A percentile compares a stretch with the other conserved stretches of the same genome.
These are phyloP conservation scores for Geotrichum cucujoidarum DNA, from an alignment of 1,139 yeast genomes.

Conservation along the genomic window DNA sequence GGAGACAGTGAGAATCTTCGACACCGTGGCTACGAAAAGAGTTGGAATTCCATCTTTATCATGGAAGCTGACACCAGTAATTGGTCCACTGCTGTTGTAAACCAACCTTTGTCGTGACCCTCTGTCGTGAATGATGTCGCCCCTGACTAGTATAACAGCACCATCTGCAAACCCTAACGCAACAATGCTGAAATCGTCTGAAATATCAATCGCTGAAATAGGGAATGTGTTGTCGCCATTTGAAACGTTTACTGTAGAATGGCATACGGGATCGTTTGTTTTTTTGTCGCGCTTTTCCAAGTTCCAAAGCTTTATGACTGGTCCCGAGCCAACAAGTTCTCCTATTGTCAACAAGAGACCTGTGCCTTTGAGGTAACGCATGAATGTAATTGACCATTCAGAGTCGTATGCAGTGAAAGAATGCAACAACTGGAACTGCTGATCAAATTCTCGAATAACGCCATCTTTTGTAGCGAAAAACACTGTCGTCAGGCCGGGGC, in stretches of 20 bases:
- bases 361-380: conserved; percentile 46
- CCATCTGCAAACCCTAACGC: conserved; percentile 91
- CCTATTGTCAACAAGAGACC: conserved; percentile 64
- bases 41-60: conserved; percentile 37
- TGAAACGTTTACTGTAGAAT: conserved; percentile 41
- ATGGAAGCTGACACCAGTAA: conserved; percentile 66
- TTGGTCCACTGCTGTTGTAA: conserved; percentile 60
- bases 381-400: conserved; percentile 57
- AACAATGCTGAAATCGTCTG: conserved; percentile 55
- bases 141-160: conserved; percentile 71
- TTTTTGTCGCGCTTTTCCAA: conserved; percentile 42
- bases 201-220: conserved; percentile 57
- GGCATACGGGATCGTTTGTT: conserved; percentile 38
- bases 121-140: conserved; percentile 81
- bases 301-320: conserved; percentile 69
- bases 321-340: conserved; percentile 62
- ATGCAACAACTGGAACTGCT: conserved; percentile 43
- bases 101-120: conserved; percentile 84
- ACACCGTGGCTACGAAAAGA: conserved; percentile 63
- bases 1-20: conserved; percentile 63
- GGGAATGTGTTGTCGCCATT: conserved; percentile 68
- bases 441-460: conserved; percentile 54
- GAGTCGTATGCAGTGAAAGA: conserved; percentile 56
- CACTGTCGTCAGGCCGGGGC: conserved; percentile 50
- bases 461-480: conserved; percentile 56